phyloP scores from a whole-genome alignment of 2,329 filamentous ascomycete genomes.

The Aspergillus amoenus region DNA sequence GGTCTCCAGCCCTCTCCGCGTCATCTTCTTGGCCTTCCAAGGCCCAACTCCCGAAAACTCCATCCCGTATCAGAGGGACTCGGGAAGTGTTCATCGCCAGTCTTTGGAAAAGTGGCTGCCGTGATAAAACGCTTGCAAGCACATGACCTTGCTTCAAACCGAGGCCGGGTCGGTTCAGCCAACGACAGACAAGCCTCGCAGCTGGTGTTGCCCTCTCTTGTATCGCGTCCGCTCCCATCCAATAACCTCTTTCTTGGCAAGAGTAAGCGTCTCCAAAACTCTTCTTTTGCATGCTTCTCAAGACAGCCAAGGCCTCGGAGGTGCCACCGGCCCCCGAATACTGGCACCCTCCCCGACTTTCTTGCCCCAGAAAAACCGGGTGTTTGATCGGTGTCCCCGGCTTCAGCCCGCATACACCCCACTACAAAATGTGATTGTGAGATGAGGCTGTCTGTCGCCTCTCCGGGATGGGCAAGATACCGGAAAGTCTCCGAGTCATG shows the following conservation, averaged over 20 bases:
- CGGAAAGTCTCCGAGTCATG: slow-evolving; percentile 1
- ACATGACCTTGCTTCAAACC: neutral
- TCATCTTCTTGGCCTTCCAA: neutral
- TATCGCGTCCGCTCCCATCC: neutral
- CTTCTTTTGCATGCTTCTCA: slow-evolving; percentile 2
- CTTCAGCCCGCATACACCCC: neutral
- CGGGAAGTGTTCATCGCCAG: neutral
- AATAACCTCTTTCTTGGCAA: slow-evolving; percentile 2
- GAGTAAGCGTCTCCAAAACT: slow-evolving; percentile 11
- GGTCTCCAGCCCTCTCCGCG: neutral
- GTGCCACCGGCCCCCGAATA: neutral
- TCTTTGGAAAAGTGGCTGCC: neutral
- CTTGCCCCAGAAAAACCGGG: neutral
- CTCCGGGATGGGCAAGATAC: neutral
- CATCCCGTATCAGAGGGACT: neutral
- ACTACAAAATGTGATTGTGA: neutral
- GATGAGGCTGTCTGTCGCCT: neutral
- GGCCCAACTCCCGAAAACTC: neutral
- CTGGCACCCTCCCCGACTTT: neutral
- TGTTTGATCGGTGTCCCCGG: neutral
- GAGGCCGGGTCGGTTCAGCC: neutral
- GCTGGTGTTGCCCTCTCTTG: neutral
- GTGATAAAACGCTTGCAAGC: neutral
- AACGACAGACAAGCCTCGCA: slow-evolving; percentile 1
- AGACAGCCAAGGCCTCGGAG: neutral